Base-by-base conservation (phyloP, 148 eudicot species). In the Diospyros kaki region DNA sequence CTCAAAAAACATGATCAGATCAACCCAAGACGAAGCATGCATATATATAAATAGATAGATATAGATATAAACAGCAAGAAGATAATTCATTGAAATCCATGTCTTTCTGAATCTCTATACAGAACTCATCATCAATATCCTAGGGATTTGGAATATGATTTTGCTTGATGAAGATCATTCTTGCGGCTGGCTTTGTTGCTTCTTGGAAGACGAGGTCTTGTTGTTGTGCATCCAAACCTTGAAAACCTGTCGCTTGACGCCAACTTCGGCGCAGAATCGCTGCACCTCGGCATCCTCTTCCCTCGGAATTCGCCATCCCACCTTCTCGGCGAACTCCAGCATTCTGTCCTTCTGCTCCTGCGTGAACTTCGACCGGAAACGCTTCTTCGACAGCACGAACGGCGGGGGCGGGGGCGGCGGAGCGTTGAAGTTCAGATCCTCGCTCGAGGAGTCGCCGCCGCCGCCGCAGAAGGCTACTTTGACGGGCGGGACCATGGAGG, bases 141-240 rank as follows among this genome's bases (percentile, higher is more conserved):
- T 28, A 28, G 28, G 28, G 28, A 28, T 28, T 28, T 28, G 28
- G 65, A 45, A 45, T 14, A 9, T 4, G 55, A 17, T 17, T 41
- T 2, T 65, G 54, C 38, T 78, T 59, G 28, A 28, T 28, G 28
- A 28, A 28, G 28, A 28, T 28, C 28, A 8, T 48, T 48, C 52
- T 8, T 48, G 52, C 52, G 58, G 50, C n/a, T 67, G 77, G 54
- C 13, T 53, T n/a, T 28, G 28, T 28, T 52, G 38, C 71, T 73
- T 73, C 73, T 61, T 79, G 56, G 48, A 13, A 28, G 28, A 28
- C 2, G 59, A 46, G 53, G 46, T 86, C 81, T 87, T 87, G 73
- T 87, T 87, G 48, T 87, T 87, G 52, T 87, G 87, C 86, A 87
- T 87, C 90, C 90, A 87, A 12, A 87, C 90, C 75, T 84, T 87